Percentiles rank a stretch among this genome's conserved stretches.
Evolutionary conservation across 2,329 filamentous ascomycete species (phyloP).

Genomic region (Fusarium aywerte): DNA sequence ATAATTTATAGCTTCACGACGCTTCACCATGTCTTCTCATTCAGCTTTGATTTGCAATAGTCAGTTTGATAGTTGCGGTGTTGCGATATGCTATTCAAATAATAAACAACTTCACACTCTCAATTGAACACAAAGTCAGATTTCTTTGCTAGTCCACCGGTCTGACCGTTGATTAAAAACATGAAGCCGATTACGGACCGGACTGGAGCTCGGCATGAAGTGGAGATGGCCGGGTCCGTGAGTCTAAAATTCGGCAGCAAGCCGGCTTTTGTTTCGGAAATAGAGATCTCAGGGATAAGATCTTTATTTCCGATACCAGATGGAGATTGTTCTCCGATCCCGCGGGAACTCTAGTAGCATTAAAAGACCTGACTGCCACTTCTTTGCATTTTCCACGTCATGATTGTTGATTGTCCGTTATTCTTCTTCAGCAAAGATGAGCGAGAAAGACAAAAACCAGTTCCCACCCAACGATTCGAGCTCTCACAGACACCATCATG

Average conservation of each 20-base stretch:
- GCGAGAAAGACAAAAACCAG: slow-evolving; percentile 16
- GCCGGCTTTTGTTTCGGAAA: slow-evolving; percentile 30
- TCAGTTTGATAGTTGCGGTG: no score
- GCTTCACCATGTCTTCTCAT: neutral
- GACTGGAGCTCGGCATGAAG: slow-evolving; percentile 24
- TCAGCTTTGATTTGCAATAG: neutral
- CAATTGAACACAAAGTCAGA: neutral
- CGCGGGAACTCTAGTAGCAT: slow-evolving; percentile 31
- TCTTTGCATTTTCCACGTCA: slow-evolving; percentile 5
- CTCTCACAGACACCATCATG: slow-evolving; percentile 14
- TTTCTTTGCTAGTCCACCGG: neutral
- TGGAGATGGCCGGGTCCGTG: slow-evolving; percentile 21
- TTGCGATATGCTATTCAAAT: neutral
- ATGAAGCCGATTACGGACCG: slow-evolving; percentile 14
- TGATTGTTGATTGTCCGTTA: slow-evolving; percentile 3
- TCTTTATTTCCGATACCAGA: neutral
- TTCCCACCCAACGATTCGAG: neutral
- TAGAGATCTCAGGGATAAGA: slow-evolving; percentile 16
- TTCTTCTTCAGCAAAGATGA: slow-evolving; percentile 20
- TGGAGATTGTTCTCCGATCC: slow-evolving; percentile 36
- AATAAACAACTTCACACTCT: neutral
- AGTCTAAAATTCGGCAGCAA: slow-evolving; percentile 7
- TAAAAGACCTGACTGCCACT: slow-evolving; percentile 28
- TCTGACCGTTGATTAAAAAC: slow-evolving; percentile 3
- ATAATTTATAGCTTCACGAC: neutral